Percentiles rank a stretch among this genome's conserved stretches.
phyloP scores from a whole-genome alignment of 73 alveolate species.

The Symbiodinium natans region DNA sequence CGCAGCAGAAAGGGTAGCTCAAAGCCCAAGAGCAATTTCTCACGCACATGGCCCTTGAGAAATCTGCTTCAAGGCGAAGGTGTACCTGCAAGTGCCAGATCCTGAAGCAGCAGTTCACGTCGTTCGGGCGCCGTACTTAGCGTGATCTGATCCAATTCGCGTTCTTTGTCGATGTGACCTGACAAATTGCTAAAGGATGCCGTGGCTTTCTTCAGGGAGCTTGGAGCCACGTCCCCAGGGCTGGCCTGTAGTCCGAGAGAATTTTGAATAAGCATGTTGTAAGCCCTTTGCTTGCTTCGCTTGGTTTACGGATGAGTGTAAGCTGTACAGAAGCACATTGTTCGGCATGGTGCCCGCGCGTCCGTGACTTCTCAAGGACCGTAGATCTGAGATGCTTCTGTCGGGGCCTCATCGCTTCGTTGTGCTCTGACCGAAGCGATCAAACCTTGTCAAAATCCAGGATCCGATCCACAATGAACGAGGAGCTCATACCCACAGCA shows the following conservation, averaged over 20 bases:
- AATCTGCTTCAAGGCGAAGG: slow-evolving; percentile 20
- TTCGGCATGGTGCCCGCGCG: too few relatives aligned
- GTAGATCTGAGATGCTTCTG: slow-evolving; percentile 35
- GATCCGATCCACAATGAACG: slow-evolving; percentile 73
- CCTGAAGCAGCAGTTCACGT: slow-evolving; percentile 70
- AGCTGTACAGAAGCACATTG: too few relatives aligned
- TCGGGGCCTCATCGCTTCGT: not conserved
- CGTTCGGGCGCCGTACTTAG: not conserved
- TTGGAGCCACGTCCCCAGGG: not conserved
- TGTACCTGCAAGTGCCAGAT: slow-evolving; percentile 44
- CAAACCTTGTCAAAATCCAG: not conserved
- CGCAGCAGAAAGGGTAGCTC: too few relatives aligned
- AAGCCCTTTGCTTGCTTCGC: too few relatives aligned
- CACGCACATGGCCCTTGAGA: too few relatives aligned
- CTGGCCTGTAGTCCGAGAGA: too few relatives aligned
- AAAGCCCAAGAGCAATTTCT: too few relatives aligned
- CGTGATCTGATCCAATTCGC: not conserved
- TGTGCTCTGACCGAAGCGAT: not conserved
- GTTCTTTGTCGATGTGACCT: not conserved
- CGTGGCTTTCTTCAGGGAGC: slow-evolving; percentile 67
- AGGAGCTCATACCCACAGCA: slow-evolving; percentile 40
- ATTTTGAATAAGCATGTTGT: too few relatives aligned
- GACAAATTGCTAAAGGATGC: slow-evolving; percentile 26
- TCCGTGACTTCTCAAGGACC: slow-evolving; percentile 18
- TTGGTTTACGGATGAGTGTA: too few relatives aligned